A percentile compares a stretch with the other conserved stretches of the same genome.
Conservation (phyloP, 768 basidiomycete genomes). For the Macrolepiota albuminosa region DNA sequence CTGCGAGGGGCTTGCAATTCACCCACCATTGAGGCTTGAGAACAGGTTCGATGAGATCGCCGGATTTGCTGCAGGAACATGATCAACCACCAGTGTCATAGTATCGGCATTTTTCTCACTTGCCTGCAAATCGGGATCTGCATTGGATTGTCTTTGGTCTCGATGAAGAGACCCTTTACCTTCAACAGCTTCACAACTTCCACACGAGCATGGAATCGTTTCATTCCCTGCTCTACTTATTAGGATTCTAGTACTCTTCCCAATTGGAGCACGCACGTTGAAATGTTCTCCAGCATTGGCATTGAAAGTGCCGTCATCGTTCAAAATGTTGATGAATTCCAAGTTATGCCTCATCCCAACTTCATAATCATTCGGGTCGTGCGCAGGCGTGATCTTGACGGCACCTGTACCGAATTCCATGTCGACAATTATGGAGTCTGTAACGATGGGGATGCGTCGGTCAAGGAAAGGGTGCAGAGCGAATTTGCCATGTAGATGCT, state of each 20-base stretch:
- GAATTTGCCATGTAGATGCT: slow-evolving; percentile 94
- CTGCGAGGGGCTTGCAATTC: slow-evolving; percentile 84
- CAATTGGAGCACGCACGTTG: slow-evolving; percentile 37
- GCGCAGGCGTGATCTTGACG: slow-evolving; percentile 98
- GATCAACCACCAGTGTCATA: neutral
- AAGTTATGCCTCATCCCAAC: slow-evolving; percentile 85
- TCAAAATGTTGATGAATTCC: slow-evolving; percentile 90
- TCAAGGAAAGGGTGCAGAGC: slow-evolving; percentile 84
- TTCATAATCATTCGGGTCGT: slow-evolving; percentile 96
- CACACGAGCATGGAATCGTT: slow-evolving; percentile 89
- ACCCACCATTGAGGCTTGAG: slow-evolving; percentile 99
- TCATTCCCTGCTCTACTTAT: slow-evolving; percentile 68
- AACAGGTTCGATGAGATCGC: slow-evolving; percentile 92
- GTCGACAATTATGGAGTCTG: slow-evolving; percentile 85
- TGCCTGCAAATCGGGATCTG: slow-evolving; percentile 90
- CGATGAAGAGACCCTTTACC: slow-evolving; percentile 80
- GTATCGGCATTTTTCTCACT: slow-evolving; percentile 15
- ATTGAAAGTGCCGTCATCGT: slow-evolving; percentile 96
- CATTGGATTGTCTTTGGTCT: slow-evolving; percentile 97
- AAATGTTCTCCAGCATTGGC: slow-evolving; percentile 79
- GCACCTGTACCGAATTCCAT: slow-evolving; percentile 98
- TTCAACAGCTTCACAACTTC: slow-evolving; percentile 81
- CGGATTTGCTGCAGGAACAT: slow-evolving; percentile 70
- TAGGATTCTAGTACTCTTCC: neutral
- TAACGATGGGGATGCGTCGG: slow-evolving; percentile 83